These are phyloP conservation scores for Cercospora brassicicola DNA, from an alignment of 2,329 filamentous ascomycete genomes.

Conservation along the genomic window DNA sequence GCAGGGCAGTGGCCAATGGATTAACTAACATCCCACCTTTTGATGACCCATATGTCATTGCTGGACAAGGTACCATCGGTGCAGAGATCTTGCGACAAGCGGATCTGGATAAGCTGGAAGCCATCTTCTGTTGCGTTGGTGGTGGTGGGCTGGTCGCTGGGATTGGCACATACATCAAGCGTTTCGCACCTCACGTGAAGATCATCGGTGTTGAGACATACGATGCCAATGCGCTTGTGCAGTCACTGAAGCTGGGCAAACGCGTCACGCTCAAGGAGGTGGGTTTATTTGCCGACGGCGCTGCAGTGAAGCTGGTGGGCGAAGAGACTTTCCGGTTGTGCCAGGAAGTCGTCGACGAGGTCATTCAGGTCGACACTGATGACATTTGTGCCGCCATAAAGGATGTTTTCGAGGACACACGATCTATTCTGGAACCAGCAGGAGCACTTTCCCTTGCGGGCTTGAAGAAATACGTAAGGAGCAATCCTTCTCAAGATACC, in stretches of 20 bases:
- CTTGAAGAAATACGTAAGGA: conserved; percentile 89
- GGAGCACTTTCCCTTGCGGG: conserved; percentile 90
- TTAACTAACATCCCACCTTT: conserved; percentile 96
- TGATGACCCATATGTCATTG: conserved; percentile 97
- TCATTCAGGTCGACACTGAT: conserved; percentile 90
- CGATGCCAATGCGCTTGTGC: conserved; percentile 93
- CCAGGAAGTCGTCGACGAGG: conserved; percentile 86
- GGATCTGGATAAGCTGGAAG: conserved; percentile 84
- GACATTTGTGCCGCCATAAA: conserved; percentile 98
- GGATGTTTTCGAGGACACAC: conserved; percentile 96
- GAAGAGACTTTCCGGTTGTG: conserved; percentile 94
- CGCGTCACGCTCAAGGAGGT: conserved; percentile 84
- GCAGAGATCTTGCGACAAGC: conserved; percentile 92
- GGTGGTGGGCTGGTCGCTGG: conserved; percentile 93
- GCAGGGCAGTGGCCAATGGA: conserved; percentile 76
- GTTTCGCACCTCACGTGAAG: conserved; percentile 95
- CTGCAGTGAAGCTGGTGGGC: conserved; percentile 90
- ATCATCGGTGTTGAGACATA: conserved; percentile 94
- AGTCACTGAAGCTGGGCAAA: conserved; percentile 73
- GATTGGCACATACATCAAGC: conserved; percentile 91
- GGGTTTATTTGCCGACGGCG: conserved; percentile 91
- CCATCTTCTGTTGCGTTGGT: conserved; percentile 94
- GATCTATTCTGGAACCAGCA: conserved; percentile 91
- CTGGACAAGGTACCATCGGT: conserved; percentile 94
- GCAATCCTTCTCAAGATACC: conserved; percentile 73